phyloP scores from a whole-genome alignment of 2,329 filamentous ascomycete genomes.

The Aureobasidium sp. region DNA sequence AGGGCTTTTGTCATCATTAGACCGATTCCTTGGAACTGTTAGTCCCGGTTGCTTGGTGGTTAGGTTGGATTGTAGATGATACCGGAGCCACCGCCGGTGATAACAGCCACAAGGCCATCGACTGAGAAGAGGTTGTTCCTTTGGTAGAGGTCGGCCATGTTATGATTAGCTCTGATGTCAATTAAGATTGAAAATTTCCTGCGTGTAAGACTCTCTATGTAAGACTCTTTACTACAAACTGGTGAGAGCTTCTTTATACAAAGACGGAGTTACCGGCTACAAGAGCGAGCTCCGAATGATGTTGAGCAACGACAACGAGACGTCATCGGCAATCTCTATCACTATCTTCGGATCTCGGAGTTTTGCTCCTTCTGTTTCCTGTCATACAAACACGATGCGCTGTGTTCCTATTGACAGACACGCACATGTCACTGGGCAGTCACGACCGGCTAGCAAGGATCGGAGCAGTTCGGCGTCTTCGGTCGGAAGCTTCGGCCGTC shows the following conservation, averaged over 20 bases:
- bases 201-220: too few species aligned
- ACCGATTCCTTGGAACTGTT: conserved; percentile 30
- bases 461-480: neutral
- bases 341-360: neutral
- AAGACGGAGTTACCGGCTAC: neutral
- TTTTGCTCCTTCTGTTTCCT: neutral
- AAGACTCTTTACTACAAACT: too few species aligned
- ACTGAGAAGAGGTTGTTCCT: conserved; percentile 38
- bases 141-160: neutral
- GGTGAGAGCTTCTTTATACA: neutral
- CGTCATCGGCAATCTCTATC: neutral
- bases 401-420: neutral
- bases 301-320: neutral
- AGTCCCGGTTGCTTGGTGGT: neutral
- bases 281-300: neutral
- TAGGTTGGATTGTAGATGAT: conserved; percentile 8
- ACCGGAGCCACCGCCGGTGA: conserved; percentile 48
- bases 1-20: conserved; percentile 38
- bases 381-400: neutral
- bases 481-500: neutral
- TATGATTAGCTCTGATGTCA: neutral
- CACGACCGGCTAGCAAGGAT: neutral
- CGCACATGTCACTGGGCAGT: neutral
- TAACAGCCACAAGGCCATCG: conserved; percentile 42
- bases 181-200: neutral